Percentiles rank a stretch among this genome's conserved stretches.
Conservation (phyloP, 352 stramenopile species). For the Phytopythium delawarense region DNA sequence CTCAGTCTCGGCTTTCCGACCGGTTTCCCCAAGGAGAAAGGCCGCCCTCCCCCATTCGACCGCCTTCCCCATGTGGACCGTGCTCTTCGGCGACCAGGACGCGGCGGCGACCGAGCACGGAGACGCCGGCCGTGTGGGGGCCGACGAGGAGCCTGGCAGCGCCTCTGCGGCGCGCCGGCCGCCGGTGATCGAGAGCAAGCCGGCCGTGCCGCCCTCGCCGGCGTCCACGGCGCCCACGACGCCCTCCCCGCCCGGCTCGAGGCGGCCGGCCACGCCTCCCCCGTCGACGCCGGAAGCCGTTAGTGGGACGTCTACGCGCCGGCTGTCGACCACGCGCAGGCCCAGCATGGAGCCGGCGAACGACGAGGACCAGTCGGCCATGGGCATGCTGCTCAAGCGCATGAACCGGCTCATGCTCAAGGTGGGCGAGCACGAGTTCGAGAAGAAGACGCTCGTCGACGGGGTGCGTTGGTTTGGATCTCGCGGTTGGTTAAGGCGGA, state of each 20-base stretch:
- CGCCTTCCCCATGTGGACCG: conserved; percentile 40
- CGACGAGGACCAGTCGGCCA: conserved; percentile 29
- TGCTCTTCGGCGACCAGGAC: conserved; percentile 57
- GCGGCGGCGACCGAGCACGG: conserved; percentile 1
- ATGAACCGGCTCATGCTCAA: conserved; percentile 85
- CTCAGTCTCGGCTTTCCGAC: not conserved
- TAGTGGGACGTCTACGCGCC: not conserved
- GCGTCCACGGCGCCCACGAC: conserved; percentile 27
- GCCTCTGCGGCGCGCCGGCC: not conserved
- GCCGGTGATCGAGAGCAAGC: conserved; percentile 9
- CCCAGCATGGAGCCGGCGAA: conserved; percentile 2
- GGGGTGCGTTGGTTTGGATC: conserved; percentile 19
- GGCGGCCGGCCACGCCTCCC: conserved; percentile 17
- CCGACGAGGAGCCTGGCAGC: not conserved
- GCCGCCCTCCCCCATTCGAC: not conserved
- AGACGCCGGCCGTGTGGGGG: not conserved
- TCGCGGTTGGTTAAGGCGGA: not conserved
- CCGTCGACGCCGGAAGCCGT: not conserved
- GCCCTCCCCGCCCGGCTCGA: conserved; percentile 20
- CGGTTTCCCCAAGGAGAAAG: conserved; percentile 4
- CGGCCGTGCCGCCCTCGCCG: conserved; percentile 10
- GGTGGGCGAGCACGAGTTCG: conserved; percentile 81
- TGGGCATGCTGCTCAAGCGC: conserved; percentile 74
- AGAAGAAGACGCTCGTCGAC: conserved; percentile 83
- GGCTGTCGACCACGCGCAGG: not conserved